A percentile compares a stretch with the other conserved stretches of the same genome.
Evolutionary conservation across 2,329 filamentous ascomycete species (phyloP).

Genomic region (Xylariomycetidae sp.): DNA sequence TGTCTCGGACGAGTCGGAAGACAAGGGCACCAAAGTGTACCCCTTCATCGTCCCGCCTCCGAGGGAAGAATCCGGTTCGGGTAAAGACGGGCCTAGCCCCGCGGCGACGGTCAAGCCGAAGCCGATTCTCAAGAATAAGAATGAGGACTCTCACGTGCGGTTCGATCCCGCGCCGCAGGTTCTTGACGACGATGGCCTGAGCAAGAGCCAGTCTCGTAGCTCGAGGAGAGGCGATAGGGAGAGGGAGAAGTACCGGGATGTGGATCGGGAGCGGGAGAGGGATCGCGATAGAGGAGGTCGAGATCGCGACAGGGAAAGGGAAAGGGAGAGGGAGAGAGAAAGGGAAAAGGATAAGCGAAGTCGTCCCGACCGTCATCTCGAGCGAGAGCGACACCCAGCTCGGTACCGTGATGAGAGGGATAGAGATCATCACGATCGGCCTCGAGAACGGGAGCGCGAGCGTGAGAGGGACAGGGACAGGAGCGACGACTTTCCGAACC

Average conservation of each 20-base stretch:
- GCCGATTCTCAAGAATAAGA: slow-evolving; percentile 58
- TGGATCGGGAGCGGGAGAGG: no score
- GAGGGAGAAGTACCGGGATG: slow-evolving; percentile 30
- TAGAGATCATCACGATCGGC: no score
- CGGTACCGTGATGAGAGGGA: no score
- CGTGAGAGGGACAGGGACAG: slow-evolving; percentile 20
- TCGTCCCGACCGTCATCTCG: not conserved
- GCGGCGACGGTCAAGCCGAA: slow-evolving; percentile 42
- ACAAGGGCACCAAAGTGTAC: slow-evolving; percentile 29
- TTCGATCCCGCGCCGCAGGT: slow-evolving; percentile 41
- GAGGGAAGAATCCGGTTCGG: slow-evolving; percentile 13
- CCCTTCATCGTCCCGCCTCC: slow-evolving; percentile 38
- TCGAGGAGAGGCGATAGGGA: slow-evolving; percentile 25
- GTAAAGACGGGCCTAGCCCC: slow-evolving; percentile 25
- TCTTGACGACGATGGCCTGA: slow-evolving; percentile 28
- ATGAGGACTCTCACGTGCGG: slow-evolving; percentile 49
- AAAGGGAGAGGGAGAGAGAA: not conserved
- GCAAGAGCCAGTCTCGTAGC: slow-evolving; percentile 32
- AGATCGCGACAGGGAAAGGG: slow-evolving; percentile 3
- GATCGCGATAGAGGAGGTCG: slow-evolving; percentile 5
- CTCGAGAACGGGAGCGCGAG: not conserved
- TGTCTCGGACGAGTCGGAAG: slow-evolving; percentile 11
- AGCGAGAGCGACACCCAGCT: not conserved
- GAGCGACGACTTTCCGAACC: slow-evolving; percentile 21
- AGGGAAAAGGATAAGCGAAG: not conserved